Evolutionary conservation across 2,329 filamentous ascomycete genomes (phyloP).

Genomic region (Chrysosporium queenslandicum): DNA sequence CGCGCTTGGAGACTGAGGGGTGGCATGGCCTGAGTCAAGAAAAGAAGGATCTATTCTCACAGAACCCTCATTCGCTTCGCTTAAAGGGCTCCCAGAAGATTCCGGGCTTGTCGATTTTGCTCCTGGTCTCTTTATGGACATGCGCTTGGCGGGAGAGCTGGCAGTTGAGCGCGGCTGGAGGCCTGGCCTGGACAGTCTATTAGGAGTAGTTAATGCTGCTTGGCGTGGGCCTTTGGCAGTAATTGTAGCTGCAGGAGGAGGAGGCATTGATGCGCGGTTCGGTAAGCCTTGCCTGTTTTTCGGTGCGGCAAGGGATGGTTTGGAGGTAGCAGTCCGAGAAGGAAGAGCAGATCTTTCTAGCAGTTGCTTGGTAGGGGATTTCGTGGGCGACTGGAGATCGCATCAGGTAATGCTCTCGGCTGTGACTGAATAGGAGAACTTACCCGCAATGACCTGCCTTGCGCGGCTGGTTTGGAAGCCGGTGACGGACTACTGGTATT

Average conservation of each 20-base stretch:
- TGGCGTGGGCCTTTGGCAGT: slow-evolving; percentile 31
- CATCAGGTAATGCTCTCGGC: slow-evolving; percentile 15
- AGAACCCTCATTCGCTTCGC: slow-evolving; percentile 23
- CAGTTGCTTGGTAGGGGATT: slow-evolving; percentile 71
- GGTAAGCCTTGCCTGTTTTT: slow-evolving; percentile 50
- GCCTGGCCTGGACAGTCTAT: slow-evolving; percentile 4
- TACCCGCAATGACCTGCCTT: slow-evolving; percentile 33
- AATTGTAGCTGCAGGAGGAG: slow-evolving; percentile 30
- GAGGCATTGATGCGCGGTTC: slow-evolving; percentile 57
- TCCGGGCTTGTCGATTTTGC: slow-evolving; percentile 22
- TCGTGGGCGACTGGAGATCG: slow-evolving; percentile 55
- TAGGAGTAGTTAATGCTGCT: slow-evolving; percentile 25
- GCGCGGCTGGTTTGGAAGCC: slow-evolving; percentile 43
- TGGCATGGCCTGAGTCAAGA: slow-evolving; percentile 11
- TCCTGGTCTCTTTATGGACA: slow-evolving; percentile 25
- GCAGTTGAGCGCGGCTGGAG: slow-evolving; percentile 2
- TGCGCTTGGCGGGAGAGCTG: slow-evolving; percentile 24
- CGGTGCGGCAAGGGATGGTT: slow-evolving; percentile 33
- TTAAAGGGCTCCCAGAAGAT: slow-evolving; percentile 22
- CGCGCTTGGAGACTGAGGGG: slow-evolving; percentile 21
- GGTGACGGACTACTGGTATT: slow-evolving; percentile 66
- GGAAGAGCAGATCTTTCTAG: slow-evolving; percentile 47
- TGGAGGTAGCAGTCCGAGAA: slow-evolving; percentile 43
- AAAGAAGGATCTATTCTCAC: slow-evolving; percentile 9
- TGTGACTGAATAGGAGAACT: slow-evolving; percentile 2